These are phyloP conservation scores for Podila epigama DNA, from an alignment of 192 early-diverging fungal genomes.

Conservation along the genomic window DNA sequence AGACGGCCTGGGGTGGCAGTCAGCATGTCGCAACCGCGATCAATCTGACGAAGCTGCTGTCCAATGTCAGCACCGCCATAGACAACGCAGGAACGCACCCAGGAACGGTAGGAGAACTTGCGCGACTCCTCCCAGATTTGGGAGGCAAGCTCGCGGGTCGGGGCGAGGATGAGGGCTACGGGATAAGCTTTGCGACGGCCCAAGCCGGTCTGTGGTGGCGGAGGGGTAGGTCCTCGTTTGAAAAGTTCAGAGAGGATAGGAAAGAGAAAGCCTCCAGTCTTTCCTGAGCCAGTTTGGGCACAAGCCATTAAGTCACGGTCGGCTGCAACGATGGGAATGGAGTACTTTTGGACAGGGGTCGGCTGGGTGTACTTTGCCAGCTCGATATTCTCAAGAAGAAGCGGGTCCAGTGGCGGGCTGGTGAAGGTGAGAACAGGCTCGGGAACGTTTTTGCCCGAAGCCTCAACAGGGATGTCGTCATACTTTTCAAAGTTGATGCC, in stretches of 20 bases:
- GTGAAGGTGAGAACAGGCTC: conserved; percentile 58
- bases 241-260: conserved; percentile 94
- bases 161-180: conserved; percentile 82
- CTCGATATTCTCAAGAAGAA: conserved; percentile 89
- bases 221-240: conserved; percentile 71
- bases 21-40: conserved; percentile 90
- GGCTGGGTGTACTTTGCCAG: conserved; percentile 85
- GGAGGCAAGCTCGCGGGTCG: conserved; percentile 94
- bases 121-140: conserved; percentile 93
- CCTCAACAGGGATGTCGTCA: conserved; percentile 97
- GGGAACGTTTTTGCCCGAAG: conserved; percentile 73
- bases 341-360: conserved; percentile 96
- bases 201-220: conserved; percentile 55
- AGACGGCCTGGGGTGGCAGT: conserved; percentile 96
- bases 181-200: conserved; percentile 78
- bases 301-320: conserved; percentile 98
- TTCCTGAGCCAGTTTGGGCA: conserved; percentile 95
- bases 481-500: conserved; percentile 99
- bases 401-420: conserved; percentile 74
- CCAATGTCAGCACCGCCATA: conserved; percentile 96
- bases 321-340: conserved; percentile 79
- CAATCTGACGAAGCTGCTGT: conserved; percentile 85
- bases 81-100: conserved; percentile 90
- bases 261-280: conserved; percentile 97
- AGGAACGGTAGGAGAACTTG: conserved; percentile 85